phyloP scores from a whole-genome alignment of 1,139 yeast genomes.

The Hyphopichia buzzinii region DNA sequence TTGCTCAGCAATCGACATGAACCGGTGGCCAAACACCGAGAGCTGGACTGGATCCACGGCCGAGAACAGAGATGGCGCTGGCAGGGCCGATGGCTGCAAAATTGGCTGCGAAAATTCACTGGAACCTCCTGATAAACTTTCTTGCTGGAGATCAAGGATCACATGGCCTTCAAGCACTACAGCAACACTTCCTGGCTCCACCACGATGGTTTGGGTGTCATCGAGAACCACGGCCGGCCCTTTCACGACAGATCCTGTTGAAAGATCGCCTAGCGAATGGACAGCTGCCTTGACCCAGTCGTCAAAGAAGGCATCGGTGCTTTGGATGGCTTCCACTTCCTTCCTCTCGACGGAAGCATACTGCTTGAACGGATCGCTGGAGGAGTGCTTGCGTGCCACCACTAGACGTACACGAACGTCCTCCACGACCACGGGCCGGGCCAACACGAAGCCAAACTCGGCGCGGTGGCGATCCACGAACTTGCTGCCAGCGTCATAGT shows the following conservation, averaged over 20 bases:
- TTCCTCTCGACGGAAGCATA: constrained; percentile 6
- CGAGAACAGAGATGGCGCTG: neutral
- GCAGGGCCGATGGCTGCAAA: no score
- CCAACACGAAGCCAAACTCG: constrained; percentile 44
- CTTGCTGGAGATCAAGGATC: constrained; percentile 34
- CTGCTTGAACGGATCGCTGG: constrained; percentile 28
- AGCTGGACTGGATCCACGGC: constrained; percentile 66
- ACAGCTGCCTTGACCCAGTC: constrained; percentile 56
- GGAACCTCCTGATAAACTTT: constrained; percentile 22
- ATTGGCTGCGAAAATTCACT: no score
- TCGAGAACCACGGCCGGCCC: constrained; percentile 90
- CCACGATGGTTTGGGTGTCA: constrained; percentile 80
- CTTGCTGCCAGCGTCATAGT: constrained; percentile 21
- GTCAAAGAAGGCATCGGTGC: constrained; percentile 30
- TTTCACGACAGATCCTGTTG: constrained; percentile 48
- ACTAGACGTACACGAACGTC: constrained; percentile 63
- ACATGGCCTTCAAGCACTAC: constrained; percentile 54
- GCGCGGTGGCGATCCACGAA: constrained; percentile 33
- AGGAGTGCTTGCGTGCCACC: constrained; percentile 31
- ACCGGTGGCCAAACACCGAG: constrained; percentile 79
- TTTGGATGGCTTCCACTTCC: constrained; percentile 2
- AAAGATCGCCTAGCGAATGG: constrained; percentile 47
- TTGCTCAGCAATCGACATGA: constrained; percentile 87
- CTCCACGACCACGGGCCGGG: constrained; percentile 63
- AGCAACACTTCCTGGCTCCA: constrained; percentile 73